Evolutionary conservation across 495 filamentous ascomycete genomes (phyloP).

Genomic region (Penicillium dipodomyicola): DNA sequence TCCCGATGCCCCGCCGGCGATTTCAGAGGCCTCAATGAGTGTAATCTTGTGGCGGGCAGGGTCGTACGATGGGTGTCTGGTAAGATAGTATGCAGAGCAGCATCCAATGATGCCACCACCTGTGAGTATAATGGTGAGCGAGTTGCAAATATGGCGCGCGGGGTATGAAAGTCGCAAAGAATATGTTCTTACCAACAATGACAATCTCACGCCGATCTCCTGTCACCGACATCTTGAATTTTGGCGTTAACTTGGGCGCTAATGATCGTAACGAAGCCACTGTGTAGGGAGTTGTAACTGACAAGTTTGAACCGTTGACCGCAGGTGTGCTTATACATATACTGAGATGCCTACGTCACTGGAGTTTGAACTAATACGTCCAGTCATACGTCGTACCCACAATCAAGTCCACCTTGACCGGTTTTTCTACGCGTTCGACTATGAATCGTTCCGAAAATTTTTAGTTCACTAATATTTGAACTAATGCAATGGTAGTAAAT

Average conservation of each 20-base stretch:
- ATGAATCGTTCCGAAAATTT: background rate
- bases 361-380: conserved; percentile 3
- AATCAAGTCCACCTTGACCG: conserved; percentile 3
- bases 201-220: conserved; percentile 60
- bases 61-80: conserved; percentile 81
- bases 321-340: conserved; percentile 1
- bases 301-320: background rate
- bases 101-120: conserved; percentile 95
- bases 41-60: conserved; percentile 73
- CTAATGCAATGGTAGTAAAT: background rate
- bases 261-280: conserved; percentile 32
- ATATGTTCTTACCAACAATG: conserved; percentile 58
- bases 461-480: conserved; percentile 10
- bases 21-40: conserved; percentile 81
- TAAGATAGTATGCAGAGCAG: conserved; percentile 91
- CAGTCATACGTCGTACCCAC: conserved; percentile 30
- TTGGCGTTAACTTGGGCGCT: conserved; percentile 20
- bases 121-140: conserved; percentile 31
- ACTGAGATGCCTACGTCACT: conserved; percentile 30
- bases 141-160: conserved; percentile 21
- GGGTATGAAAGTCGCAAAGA: conserved; percentile 25
- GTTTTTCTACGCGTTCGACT: conserved; percentile 3
- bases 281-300: conserved; percentile 9
- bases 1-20: conserved; percentile 89
- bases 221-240: conserved; percentile 35